Base-by-base conservation (phyloP, 805 yeast species). In the Saturnispora halmiae region DNA sequence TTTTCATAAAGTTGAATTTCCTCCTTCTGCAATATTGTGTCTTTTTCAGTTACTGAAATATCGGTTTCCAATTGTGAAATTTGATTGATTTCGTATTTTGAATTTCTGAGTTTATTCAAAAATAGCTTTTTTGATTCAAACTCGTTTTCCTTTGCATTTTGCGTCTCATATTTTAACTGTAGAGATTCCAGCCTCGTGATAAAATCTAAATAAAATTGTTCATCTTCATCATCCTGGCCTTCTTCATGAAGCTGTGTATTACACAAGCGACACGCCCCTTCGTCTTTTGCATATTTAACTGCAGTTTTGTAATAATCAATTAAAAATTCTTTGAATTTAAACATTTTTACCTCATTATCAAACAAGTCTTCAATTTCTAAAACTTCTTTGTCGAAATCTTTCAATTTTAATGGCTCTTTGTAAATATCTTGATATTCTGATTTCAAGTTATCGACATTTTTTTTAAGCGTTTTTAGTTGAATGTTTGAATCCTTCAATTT, bases 251-350 rank as follows among this genome's bases (percentile, higher is more conserved):
- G 82, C 10, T 70, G 65, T 38, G 94, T 67, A 15, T 73, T 72
- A 58, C 97, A 90, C 33, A 88, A 62, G 32, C 79, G 62, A 58
- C 96, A 90, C 36, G 73, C 66, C 9, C 77, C 69, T 7, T 71
- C 67, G 4, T 55, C 52, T 21, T 73, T 61, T 0, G 94, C 92
- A 31, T 72, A 58, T 24, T 74, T 71, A 9, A 82, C 59, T 0
- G 96, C 96, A 33, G 73, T 74, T 18, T 67, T 59, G 52, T 83
- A 86, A 59, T 80, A 87, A 31, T 74, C 74, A 20, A 75, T 64
- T 1, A 88, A 79, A 2, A 86, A 82, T 33, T 75, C 77, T 24
- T 72, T 72, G 48, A 83, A 76, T 53, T 84, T 84, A 25, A 75
- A 55, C 41, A 81, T 78, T 46, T 80, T 82, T 13, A 75, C 61